Evolutionary conservation across 192 early-diverging fungal genomes (phyloP), one percentile per base, ranked within the genome.

Genomic region (Coemansia aciculifera): DNA sequence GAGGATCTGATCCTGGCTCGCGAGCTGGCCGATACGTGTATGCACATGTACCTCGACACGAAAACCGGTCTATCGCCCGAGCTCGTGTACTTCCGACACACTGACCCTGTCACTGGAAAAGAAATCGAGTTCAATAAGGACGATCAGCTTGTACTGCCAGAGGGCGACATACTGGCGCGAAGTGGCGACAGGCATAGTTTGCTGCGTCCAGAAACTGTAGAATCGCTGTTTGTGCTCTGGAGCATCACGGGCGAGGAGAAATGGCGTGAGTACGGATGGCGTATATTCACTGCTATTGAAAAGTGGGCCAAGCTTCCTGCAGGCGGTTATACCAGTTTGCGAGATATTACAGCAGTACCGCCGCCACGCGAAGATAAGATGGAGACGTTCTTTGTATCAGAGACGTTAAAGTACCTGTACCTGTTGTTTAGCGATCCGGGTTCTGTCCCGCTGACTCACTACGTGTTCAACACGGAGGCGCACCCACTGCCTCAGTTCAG

Each of bases 401-500:
- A 98, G 72, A 96, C 95, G 1, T 86, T 98, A 66, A 98, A 98
- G 81, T 98, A 98, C 72, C 79, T 94, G 19, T 98, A 91, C 72
- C 69, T 98, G 72, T 85, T 97, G 46, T 97, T 94, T 74, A 84
- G 81, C 37, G 78, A 88, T 23, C 73, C 84, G 21, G 75, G 86
- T 56, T 59, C 75, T 5, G 76, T 93, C n/a, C 85, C 90, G 6
- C 73, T 95, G n/a, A 88, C 90, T 40, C 65, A 88, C 57, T 94
- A 90, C 80, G 94, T 98, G 2, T 93, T 97, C 73, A 98, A 95
- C 68, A 97, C 96, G 3, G 96, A 97, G 75, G 95, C 94, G 29
- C 96, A 97, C 76, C 94, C 94, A 43, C 68, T 97, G 43, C 81
- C 77, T 8, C 19, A 63, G 46, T 73, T 73, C 61, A 51, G 12